These are phyloP conservation scores for Yamadazyma atlantica DNA, from an alignment of 1,139 yeast species.

Conservation along the genomic window DNA sequence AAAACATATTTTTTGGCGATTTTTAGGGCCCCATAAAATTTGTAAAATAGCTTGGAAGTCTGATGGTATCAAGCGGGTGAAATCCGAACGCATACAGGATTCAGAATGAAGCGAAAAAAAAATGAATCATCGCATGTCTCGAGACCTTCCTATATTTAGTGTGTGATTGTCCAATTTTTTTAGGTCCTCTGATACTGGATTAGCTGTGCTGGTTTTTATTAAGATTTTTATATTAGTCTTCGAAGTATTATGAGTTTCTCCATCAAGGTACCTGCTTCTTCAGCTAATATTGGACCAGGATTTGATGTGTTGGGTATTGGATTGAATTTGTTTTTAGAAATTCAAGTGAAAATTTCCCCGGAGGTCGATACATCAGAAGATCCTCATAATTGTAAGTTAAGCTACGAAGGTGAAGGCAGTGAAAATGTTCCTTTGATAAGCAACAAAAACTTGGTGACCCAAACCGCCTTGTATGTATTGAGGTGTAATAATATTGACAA, in stretches of 20 bases:
- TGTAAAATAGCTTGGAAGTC: not conserved
- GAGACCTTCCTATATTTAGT: not conserved
- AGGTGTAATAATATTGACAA: constrained; percentile 72
- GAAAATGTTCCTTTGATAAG: constrained; percentile 74
- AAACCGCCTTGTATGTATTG: constrained; percentile 87
- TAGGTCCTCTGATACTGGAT: not conserved
- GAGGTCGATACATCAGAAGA: constrained; percentile 50
- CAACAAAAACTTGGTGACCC: constrained; percentile 80
- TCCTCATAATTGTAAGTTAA: constrained; percentile 65
- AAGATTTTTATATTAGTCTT: not conserved
- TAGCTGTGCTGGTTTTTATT: not conserved
- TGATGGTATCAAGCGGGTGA: not conserved
- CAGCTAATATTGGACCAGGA: constrained; percentile 98
- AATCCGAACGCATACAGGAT: not conserved
- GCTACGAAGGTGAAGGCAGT: constrained; percentile 78
- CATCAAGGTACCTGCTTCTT: constrained; percentile 90
- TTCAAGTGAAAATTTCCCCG: constrained; percentile 65
- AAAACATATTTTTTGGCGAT: constrained; percentile 1
- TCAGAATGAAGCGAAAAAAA: not conserved
- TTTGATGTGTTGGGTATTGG: constrained; percentile 96
- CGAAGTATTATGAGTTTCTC: constrained; percentile 1
- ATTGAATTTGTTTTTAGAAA: constrained; percentile 66
- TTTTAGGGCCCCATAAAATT: not conserved
- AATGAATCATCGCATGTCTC: not conserved
- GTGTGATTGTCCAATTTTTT: not conserved